Base-by-base conservation (phyloP, 306 rosid species). In the Vicia sativa region DNA sequence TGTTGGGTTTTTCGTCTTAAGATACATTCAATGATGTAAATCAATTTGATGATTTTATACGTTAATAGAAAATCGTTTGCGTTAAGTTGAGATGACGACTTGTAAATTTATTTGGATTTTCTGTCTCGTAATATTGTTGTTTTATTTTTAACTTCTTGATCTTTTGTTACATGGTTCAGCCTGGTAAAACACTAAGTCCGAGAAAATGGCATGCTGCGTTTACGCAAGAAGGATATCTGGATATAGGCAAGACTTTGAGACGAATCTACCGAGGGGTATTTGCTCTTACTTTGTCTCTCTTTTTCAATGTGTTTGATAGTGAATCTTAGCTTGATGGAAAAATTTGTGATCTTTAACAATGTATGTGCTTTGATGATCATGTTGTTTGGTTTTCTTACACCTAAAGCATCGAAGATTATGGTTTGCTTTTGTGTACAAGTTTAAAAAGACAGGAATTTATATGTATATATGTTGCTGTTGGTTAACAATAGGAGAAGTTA, bases 151-250 rank as follows among this genome's bases (percentile, higher is more conserved):
- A 38, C 74, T 68, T 84, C 26, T 34, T 55, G 31, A 21, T 52
- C n/a, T 52, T 9, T 58, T 44, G 55, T 48, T 26, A 54, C 55
- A 44, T 65, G 67, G 65, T 71, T 71, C 95, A 95, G 99, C 85
- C 95, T 65, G 99, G 99, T 76, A 95, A 78, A 76, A 95, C 99
- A 31, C 78, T 95, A 62, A 88, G 97, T 76, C 79, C 76, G 68
- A 88, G 96, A 77, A 95, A 90, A 85, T 95, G 99, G 99, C 87
- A 90, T 37, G 84, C 91, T 15, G 92, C 97, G 18, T 95, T 95
- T 71, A 77, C 82, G 70, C 72, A 86, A 29, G 99, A 95, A 76
- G 99, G 99, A 10, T 73, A 71, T 78, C 84, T 95, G 59, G 92
- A 95, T 83, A 87, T 95, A 65, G 80, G 95, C 74, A 95, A 80